phyloP scores from a whole-genome alignment of 1,284 basidiomycete genomes.

The Apiotrichum siamense region DNA sequence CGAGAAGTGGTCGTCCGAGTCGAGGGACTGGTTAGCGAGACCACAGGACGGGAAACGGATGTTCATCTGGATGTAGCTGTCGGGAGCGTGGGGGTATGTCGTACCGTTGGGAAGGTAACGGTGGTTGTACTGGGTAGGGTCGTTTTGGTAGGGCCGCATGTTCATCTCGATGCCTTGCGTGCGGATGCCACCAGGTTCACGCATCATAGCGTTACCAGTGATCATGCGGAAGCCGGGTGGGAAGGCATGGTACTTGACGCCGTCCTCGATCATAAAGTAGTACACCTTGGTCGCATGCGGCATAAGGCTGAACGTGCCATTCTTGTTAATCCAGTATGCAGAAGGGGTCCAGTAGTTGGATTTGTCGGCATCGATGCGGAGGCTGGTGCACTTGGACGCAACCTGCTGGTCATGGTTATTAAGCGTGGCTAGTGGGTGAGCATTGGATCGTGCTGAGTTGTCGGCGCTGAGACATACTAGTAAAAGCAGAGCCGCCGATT shows the following conservation, averaged over 20 bases:
- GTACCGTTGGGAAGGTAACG: conserved; percentile 16
- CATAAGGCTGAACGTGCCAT: conserved; percentile 27
- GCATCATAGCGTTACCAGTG: conserved; percentile 38
- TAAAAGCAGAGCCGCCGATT: conserved; percentile 38
- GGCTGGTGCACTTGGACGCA: conserved; percentile 27
- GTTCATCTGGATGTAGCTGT: conserved; percentile 7
- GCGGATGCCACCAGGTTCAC: neutral
- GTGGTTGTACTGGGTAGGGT: neutral
- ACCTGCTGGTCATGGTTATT: conserved; percentile 20
- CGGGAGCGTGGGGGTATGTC: neutral
- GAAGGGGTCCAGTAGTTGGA: conserved; percentile 45
- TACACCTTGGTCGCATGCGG: conserved; percentile 30
- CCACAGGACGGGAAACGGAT: conserved; percentile 40
- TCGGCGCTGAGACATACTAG: conserved; percentile 13
- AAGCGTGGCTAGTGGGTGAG: conserved; percentile 19
- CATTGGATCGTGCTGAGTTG: neutral
- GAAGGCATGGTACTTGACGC: conserved; percentile 23
- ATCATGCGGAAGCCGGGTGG: conserved; percentile 50
- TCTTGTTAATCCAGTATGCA: conserved; percentile 46
- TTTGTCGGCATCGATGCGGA: conserved; percentile 26
- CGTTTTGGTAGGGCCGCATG: conserved; percentile 7
- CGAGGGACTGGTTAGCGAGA: conserved; percentile 26
- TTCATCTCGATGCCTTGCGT: neutral
- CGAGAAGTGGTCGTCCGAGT: conserved; percentile 39
- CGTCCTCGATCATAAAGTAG: conserved; percentile 27